Evolutionary conservation across 306 rosid species (phyloP), one percentile per base, ranked within the genome.

Genomic region (Vigna radiata): DNA sequence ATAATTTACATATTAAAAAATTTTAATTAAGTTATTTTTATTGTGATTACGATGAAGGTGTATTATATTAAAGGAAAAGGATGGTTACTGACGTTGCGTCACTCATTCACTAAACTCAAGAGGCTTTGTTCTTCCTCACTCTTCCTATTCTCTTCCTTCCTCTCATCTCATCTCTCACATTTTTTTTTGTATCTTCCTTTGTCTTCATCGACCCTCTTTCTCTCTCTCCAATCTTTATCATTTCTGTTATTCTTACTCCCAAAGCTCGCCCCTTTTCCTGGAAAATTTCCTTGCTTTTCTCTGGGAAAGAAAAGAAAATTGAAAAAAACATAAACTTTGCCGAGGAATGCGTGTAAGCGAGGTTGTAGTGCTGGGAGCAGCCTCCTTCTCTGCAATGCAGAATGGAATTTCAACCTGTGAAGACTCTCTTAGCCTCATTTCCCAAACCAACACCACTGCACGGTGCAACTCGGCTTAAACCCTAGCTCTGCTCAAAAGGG

Each of bases 361-460:
- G 63, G 75, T 79, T 75, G 68, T 80, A 52, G 68, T 69, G 78
- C 59, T 47, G 55, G 55, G 81, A 63, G 69, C 68, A 70, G 65
- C 76, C 70, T 85, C 75, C 75, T 78, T 85, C 85, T 86, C 83
- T 71, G 59, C 87, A 58, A 87, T 82, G 93, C 85, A 52, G 63
- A 81, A 79, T 77, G 84, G 85, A 89, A 84, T 89, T 87, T 81
- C 77, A 63, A 74, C 64, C 80, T 79, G 85, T 85, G 84, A 83
- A 78, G 89, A 82, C 74, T 83, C 72, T 83, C 68, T 66, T 47
- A 36, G 76, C 81, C 85, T 84, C 83, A 81, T 70, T 87, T 85
- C 50, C 33, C 19, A 68, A 44, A 25, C 62, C 63, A n/a, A 13
- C 47, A 16, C 54, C 6, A 15, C 36, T 25, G 4, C 43, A 47